Evolutionary conservation across 352 stramenopile species (phyloP).

Genomic region (Globisporangium sylvaticum): DNA sequence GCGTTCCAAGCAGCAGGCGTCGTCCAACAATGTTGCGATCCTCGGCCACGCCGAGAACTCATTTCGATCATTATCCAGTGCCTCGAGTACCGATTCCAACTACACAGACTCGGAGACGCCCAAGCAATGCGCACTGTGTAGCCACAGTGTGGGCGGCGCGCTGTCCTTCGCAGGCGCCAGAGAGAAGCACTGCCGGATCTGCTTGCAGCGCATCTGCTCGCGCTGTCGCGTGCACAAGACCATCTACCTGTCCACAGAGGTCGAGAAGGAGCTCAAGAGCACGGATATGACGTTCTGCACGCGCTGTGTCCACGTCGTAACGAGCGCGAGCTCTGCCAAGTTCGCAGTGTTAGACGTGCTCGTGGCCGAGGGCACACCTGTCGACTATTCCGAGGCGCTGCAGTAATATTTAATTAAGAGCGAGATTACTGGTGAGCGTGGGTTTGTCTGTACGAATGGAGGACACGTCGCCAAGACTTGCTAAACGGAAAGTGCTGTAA

Average conservation of each 20-base stretch:
- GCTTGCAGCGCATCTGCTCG: constrained; percentile 16
- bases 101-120: background rate
- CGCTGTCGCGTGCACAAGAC: constrained; percentile 22
- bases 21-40: no score
- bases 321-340: background rate
- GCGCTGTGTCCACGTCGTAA: constrained; percentile 20
- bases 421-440: no score
- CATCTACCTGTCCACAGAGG: constrained; percentile 14
- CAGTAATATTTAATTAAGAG: no score
- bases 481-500: no score
- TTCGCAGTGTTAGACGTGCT: constrained; percentile 12
- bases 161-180: background rate
- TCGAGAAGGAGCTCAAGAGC: constrained; percentile 19
- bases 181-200: constrained; percentile 4
- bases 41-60: no score
- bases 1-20: background rate
- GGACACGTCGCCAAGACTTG: no score
- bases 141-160: background rate
- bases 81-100: no score
- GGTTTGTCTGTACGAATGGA: no score
- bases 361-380: background rate
- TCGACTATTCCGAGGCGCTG: background rate
- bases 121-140: background rate
- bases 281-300: constrained; percentile 25
- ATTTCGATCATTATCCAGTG: no score